Evolutionary conservation across 2,329 filamentous ascomycete genomes (phyloP).

Genomic region (Alternaria postmessia): DNA sequence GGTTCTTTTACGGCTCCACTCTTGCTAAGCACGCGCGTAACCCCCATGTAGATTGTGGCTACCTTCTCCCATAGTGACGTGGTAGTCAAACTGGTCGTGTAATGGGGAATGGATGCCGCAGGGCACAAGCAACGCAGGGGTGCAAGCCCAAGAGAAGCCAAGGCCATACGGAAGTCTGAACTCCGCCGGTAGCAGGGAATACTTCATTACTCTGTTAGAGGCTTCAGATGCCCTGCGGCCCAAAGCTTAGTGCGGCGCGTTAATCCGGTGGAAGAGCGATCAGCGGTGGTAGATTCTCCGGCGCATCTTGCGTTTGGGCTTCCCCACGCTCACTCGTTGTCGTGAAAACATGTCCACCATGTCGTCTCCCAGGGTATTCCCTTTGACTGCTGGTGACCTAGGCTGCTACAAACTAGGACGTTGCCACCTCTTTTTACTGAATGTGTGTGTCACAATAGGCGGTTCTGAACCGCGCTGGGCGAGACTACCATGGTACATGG

Average conservation of each 20-base stretch:
- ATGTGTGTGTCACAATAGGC: conserved; percentile 24
- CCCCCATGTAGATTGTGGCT: conserved; percentile 34
- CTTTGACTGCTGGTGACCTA: conserved; percentile 1
- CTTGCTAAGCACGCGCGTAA: conserved; percentile 40
- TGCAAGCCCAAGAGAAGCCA: conserved; percentile 45
- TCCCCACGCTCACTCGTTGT: conserved; percentile 18
- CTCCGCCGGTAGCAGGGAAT: conserved; percentile 39
- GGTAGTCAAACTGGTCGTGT: conserved; percentile 43
- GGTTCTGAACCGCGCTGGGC: conserved; percentile 12
- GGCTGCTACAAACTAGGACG: conserved; percentile 1
- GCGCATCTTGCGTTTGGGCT: conserved; percentile 25
- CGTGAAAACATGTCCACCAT: conserved; percentile 13
- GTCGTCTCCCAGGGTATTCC: background rate
- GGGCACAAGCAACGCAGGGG: conserved; percentile 50
- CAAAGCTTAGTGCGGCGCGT: conserved; percentile 26
- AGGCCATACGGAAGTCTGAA: conserved; percentile 40
- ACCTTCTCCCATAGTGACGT: conserved; percentile 43
- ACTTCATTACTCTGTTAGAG: conserved; percentile 32
- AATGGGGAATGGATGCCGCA: conserved; percentile 39
- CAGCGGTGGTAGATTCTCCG: conserved; percentile 22
- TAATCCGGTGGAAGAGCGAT: conserved; percentile 27
- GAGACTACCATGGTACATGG: conserved; percentile 24
- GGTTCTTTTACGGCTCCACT: conserved; percentile 28
- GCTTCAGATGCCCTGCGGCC: conserved; percentile 35
- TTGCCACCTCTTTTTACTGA: conserved; percentile 11